phyloP scores from a whole-genome alignment of 345 rosid genomes.

The Crucihimalaya himalaica region DNA sequence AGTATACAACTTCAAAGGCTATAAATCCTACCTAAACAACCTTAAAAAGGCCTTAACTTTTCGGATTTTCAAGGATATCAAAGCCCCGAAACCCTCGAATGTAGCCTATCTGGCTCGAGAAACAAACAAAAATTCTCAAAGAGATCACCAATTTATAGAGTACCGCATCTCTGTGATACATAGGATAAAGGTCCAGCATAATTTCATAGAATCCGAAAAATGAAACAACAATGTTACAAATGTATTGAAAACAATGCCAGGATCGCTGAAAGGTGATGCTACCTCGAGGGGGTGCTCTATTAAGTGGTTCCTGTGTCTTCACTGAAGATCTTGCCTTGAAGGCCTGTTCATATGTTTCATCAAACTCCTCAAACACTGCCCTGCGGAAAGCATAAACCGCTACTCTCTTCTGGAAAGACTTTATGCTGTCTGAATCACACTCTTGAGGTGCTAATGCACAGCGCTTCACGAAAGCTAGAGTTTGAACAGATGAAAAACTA shows the following conservation, averaged over 20 bases:
- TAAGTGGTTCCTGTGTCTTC: conserved; percentile 39
- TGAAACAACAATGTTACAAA: neutral
- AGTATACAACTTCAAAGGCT: neutral
- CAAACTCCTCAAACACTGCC: conserved; percentile 88
- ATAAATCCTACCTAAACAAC: neutral
- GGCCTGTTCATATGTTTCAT: conserved; percentile 91
- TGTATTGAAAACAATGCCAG: conserved; percentile 18
- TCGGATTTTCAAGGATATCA: neutral
- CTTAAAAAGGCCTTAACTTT: neutral
- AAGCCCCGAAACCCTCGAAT: neutral
- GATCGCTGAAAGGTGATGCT: conserved; percentile 32
- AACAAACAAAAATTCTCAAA: neutral
- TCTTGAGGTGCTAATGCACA: conserved; percentile 56
- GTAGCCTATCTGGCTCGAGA: neutral
- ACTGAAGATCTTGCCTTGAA: conserved; percentile 53
- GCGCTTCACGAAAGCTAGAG: conserved; percentile 57
- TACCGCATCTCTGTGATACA: neutral
- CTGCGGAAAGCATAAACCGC: conserved; percentile 59
- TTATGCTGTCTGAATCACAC: conserved; percentile 45
- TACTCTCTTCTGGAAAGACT: conserved; percentile 61
- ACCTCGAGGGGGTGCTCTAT: conserved; percentile 59
- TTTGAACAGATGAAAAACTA: conserved; percentile 51
- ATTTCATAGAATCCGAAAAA: neutral
- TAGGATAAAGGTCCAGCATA: conserved; percentile 1
- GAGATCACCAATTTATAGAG: neutral